These are phyloP conservation scores for Salmacisia buchloeana DNA, from an alignment of 1,284 basidiomycete species.

Conservation along the genomic window DNA sequence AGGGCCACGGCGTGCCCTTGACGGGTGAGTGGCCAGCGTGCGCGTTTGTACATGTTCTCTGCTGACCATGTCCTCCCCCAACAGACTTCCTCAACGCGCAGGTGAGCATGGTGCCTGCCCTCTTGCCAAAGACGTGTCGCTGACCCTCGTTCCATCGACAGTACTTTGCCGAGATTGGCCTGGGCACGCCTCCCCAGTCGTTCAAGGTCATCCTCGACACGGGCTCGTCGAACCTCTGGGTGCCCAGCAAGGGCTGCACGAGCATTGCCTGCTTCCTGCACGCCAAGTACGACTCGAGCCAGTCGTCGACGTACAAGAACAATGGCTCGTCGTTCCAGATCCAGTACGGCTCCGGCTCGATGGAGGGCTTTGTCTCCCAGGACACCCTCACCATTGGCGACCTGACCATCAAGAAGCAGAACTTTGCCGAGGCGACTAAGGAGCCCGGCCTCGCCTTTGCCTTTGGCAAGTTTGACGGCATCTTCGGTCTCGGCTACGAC, in stretches of 20 bases:
- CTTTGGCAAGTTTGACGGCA: conserved; percentile 83
- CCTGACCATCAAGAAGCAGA: conserved; percentile 67
- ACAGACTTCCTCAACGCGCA: conserved; percentile 1
- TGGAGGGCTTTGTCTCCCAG: conserved; percentile 91
- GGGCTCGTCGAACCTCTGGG: conserved; percentile 88
- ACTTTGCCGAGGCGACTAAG: conserved; percentile 93
- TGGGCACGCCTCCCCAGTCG: conserved; percentile 74
- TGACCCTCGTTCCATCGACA: conserved; percentile 73
- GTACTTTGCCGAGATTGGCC: conserved; percentile 81
- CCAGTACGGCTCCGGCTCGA: conserved; percentile 91
- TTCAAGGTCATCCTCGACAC: conserved; percentile 77
- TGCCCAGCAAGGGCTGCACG: conserved; percentile 78
- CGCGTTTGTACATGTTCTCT: background rate
- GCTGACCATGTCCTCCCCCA: background rate
- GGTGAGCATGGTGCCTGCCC: conserved; percentile 10
- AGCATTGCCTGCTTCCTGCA: conserved; percentile 99
- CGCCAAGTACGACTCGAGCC: conserved; percentile 70
- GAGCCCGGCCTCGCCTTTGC: conserved; percentile 97
- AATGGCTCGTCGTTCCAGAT: conserved; percentile 91
- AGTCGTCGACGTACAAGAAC: conserved; percentile 80
- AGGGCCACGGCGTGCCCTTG: conserved; percentile 82
- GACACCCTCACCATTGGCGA: conserved; percentile 81
- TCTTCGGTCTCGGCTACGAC: conserved; percentile 89
- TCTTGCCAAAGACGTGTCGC: conserved; percentile 14
- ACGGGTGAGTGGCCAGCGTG: conserved; percentile 62